Percentiles rank a stretch among this genome's conserved stretches.
Conservation (phyloP, 139 green algal genomes). For the Coccomyxa sp. region DNA sequence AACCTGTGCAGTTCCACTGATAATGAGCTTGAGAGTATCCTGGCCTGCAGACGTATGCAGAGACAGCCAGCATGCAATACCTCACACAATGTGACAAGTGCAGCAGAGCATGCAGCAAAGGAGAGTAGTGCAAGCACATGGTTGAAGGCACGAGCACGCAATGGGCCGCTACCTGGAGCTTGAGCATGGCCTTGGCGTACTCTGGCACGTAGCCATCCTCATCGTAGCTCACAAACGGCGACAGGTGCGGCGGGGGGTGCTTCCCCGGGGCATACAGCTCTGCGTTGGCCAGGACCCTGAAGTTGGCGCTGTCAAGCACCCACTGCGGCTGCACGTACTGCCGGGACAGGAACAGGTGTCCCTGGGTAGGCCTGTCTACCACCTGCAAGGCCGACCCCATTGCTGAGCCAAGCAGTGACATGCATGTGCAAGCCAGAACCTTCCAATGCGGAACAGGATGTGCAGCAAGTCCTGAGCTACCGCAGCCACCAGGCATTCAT, state of each 20-base stretch:
- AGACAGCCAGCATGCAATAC: neutral
- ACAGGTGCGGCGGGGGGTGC: slow-evolving; percentile 91
- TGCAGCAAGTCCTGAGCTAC: neutral
- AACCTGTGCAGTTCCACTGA: neutral
- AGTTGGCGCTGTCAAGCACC: slow-evolving; percentile 95
- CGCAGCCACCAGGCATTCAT: no score
- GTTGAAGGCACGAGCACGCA: neutral
- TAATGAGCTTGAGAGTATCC: neutral
- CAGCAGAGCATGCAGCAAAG: neutral
- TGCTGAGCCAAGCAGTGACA: neutral
- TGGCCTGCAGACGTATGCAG: neutral
- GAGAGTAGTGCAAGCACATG: neutral
- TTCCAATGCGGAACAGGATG: no score
- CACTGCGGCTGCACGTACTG: slow-evolving; percentile 98
- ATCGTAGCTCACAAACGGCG: slow-evolving; percentile 81
- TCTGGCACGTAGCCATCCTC: slow-evolving; percentile 91
- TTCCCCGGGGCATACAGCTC: slow-evolving; percentile 77
- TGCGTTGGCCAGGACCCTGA: slow-evolving; percentile 60
- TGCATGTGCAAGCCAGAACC: neutral
- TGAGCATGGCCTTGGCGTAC: slow-evolving; percentile 71
- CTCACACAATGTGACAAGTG: neutral
- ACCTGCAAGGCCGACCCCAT: slow-evolving; percentile 42
- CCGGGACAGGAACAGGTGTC: slow-evolving; percentile 62
- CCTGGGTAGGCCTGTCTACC: slow-evolving; percentile 71
- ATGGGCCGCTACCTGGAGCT: slow-evolving; percentile 62